Evolutionary conservation across 139 green algal genomes (phyloP), one percentile per base, ranked within the genome.

Genomic region (Diplosphaera chodatii): DNA sequence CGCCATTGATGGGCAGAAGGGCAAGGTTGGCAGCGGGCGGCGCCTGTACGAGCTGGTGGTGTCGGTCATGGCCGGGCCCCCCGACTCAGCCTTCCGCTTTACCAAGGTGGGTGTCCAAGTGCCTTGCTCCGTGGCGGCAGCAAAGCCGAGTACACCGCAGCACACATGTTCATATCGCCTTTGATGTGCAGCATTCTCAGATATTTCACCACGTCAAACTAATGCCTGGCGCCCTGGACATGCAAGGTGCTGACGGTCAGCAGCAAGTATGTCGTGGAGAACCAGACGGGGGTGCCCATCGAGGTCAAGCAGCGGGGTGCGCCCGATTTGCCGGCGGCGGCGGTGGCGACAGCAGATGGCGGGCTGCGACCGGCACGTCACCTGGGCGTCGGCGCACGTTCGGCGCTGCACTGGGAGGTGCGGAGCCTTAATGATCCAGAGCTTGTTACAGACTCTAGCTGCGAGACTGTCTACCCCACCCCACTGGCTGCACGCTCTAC

Each of bases 191-290:
- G 37, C 37, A 48, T 20, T 6, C 10, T 48, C 37, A 10, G n/a
- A n/a, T n/a, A n/a, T n/a, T n/a, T n/a, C n/a, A n/a, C n/a, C n/a
- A n/a, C n/a, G n/a, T n/a, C n/a, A n/a, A n/a, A n/a, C n/a, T n/a
- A 48, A 48, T 48, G 37, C 37, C 13, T 13, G 13, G 13, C 8
- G 8, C 10, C 13, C 31, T 55, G 64, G 10, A 1, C 18, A 25
- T 1, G 27, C 56, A 74, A 93, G 84, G 70, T 96, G 40, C 71
- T 96, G 4, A 91, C 86, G 0, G 78, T 96, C 8, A 95, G 93
- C 80, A 88, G 86, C 75, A 91, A 91, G 76, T 96, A 89, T 80
- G 84, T 96, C 27, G 81, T 94, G 40, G 84, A 92, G 66, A 96
- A 96, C 78, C 80, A 91, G 67, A 96, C 90, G 0, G 88, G 85